Base-by-base conservation (phyloP, 164 flowering plant species). In the Santalum album region DNA sequence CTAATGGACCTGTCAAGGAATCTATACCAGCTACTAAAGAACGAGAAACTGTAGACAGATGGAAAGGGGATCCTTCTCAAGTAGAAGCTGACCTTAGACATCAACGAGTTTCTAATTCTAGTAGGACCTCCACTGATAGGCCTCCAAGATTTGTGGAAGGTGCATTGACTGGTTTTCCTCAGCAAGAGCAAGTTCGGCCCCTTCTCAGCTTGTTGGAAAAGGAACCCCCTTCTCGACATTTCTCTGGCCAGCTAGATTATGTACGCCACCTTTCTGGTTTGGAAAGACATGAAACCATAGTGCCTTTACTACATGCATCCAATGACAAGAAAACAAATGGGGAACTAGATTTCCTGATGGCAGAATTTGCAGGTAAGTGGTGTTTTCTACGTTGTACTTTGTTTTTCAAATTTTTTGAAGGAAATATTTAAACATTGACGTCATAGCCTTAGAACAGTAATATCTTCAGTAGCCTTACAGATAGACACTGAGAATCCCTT, bases 161-260 rank as follows among this genome's bases (percentile, higher is more conserved):
- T 63, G 60, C 69, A 53, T 66, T 83, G 26, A 80, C 76, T 74
- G 95, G 88, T 29, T 67, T 69, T 61, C 32, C 74, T 59, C 90
- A 77, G 66, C 80, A 79, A 64, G 95, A 82, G 50, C 87, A 87
- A 71, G 92, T 87, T 44, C 83, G 91, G 21, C 99, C 99, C 45
- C 90, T 94, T 57, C 84, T 90, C 44, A 94, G 99, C 71, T 81
- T 94, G 72, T 66, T 94, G 76, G 99, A 94, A 5, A 94, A 90
- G 72, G 99, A 94, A 58, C 99, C 99, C 27, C 96, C 96, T 63
- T 90, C 96, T 39, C 73, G 86, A 56, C 92, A 73, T 74, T 77
- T 78, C 62, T 87, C 99, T 67, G 97, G 99, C 49, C 95, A 89
- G 71, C 84, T 92, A 34, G 99, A 92, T 65, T 91, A 80, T 82